These are phyloP conservation scores for Truncatella angustata DNA, from an alignment of 2,329 filamentous ascomycete genomes.

Conservation along the genomic window DNA sequence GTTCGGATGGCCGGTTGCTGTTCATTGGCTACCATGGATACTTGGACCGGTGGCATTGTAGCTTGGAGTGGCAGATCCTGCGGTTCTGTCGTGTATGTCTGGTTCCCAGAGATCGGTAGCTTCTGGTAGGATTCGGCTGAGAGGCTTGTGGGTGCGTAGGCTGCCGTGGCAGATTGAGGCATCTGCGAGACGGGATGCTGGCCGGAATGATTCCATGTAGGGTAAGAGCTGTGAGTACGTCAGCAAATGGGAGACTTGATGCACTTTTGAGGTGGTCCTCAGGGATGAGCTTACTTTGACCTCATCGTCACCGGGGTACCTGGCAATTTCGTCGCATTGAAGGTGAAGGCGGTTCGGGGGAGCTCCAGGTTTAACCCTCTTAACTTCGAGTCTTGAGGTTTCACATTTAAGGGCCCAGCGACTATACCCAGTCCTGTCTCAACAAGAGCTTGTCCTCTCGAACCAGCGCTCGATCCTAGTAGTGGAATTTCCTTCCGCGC, in stretches of 20 bases:
- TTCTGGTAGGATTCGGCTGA: conserved; percentile 52
- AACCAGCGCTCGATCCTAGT: conserved; percentile 71
- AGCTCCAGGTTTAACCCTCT: conserved; percentile 53
- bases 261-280: neutral
- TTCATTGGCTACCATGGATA: conserved; percentile 49
- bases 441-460: conserved; percentile 73
- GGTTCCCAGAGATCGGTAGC: conserved; percentile 46
- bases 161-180: conserved; percentile 41
- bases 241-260: neutral
- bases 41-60: conserved; percentile 52
- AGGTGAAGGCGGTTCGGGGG: conserved; percentile 57
- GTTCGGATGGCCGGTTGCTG: conserved; percentile 47
- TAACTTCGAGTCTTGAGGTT: conserved; percentile 53
- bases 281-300: conserved; percentile 53
- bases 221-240: conserved; percentile 48
- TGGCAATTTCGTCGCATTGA: conserved; percentile 55
- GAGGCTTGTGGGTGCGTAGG: conserved; percentile 51
- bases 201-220: conserved; percentile 50
- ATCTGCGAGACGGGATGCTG: conserved; percentile 48
- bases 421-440: conserved; percentile 61
- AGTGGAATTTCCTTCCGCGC: conserved; percentile 90
- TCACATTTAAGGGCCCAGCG: conserved; percentile 53
- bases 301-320: conserved; percentile 54
- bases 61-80: conserved; percentile 54
- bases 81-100: conserved; percentile 48